These are phyloP conservation scores for Neurospora terricola DNA, from an alignment of 495 filamentous ascomycete species.

Conservation along the genomic window DNA sequence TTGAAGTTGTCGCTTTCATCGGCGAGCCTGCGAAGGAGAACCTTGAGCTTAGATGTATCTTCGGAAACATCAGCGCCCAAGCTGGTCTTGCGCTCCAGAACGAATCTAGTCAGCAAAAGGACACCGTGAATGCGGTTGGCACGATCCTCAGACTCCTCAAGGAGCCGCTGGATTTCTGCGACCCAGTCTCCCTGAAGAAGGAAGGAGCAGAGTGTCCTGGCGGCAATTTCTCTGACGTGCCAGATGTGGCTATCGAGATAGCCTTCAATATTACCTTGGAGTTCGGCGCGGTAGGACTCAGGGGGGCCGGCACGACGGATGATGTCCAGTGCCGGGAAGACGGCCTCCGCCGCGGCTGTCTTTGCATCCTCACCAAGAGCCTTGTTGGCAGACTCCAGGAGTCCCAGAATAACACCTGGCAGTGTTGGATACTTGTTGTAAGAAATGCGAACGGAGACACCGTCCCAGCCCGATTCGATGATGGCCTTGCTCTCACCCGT, in stretches of 20 bases:
- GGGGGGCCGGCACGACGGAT: slow-evolving; percentile 55
- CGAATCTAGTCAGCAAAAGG: slow-evolving; percentile 46
- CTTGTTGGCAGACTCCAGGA: slow-evolving; percentile 45
- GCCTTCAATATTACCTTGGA: slow-evolving; percentile 38
- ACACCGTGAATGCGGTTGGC: slow-evolving; percentile 49
- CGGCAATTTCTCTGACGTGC: slow-evolving; percentile 86
- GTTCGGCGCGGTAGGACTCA: slow-evolving; percentile 29
- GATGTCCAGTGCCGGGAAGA: slow-evolving; percentile 83
- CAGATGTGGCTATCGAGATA: slow-evolving; percentile 68
- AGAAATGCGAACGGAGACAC: slow-evolving; percentile 41
- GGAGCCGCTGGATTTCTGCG: slow-evolving; percentile 35
- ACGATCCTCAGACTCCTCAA: slow-evolving; percentile 20
- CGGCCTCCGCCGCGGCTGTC: slow-evolving; percentile 49
- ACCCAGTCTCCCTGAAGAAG: slow-evolving; percentile 44
- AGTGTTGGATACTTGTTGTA: slow-evolving; percentile 67
- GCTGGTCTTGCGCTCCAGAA: slow-evolving; percentile 38
- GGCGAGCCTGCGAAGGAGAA: slow-evolving; percentile 7
- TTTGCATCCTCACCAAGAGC: slow-evolving; percentile 20
- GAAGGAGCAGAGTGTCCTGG: slow-evolving; percentile 64
- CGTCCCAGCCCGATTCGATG: slow-evolving; percentile 41
- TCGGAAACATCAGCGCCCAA: slow-evolving; percentile 19
- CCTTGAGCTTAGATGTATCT: not conserved
- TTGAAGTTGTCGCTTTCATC: slow-evolving; percentile 9
- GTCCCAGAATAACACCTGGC: slow-evolving; percentile 52
- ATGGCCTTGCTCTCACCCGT: slow-evolving; percentile 46